These are phyloP conservation scores for button mushroom (Agaricus bisporus) DNA, from an alignment of 768 basidiomycete species.

Conservation along the genomic window DNA sequence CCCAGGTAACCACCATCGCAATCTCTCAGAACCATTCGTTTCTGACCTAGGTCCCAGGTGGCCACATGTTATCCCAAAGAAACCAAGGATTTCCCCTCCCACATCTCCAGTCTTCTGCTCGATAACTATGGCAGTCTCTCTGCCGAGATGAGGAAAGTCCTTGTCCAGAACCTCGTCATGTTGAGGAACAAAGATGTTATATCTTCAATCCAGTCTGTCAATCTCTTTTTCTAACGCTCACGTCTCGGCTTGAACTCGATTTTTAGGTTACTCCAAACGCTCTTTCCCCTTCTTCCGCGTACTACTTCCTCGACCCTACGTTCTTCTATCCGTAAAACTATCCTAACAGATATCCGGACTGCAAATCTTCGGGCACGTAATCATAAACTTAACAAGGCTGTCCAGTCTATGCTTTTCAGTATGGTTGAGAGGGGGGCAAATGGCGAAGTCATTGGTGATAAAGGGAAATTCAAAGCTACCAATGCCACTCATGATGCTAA, in stretches of 20 bases:
- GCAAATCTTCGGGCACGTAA: constrained; percentile 88
- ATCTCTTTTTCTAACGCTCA: not conserved
- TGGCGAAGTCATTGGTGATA: constrained; percentile 74
- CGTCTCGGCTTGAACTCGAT: constrained; percentile 4
- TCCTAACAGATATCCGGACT: constrained; percentile 86
- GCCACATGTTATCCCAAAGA: constrained; percentile 91
- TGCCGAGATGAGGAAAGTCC: constrained; percentile 75
- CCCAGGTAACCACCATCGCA: constrained; percentile 48
- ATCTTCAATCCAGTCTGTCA: constrained; percentile 80
- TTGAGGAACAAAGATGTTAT: constrained; percentile 91
- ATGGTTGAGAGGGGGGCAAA: constrained; percentile 95
- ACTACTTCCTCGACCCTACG: constrained; percentile 84
- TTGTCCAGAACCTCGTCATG: constrained; percentile 91
- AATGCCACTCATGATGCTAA: constrained; percentile 32
- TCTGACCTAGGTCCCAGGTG: constrained; percentile 40
- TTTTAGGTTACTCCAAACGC: constrained; percentile 72
- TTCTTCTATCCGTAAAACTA: constrained; percentile 84
- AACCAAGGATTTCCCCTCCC: constrained; percentile 78
- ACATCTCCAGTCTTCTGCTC: constrained; percentile 72
- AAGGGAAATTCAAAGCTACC: constrained; percentile 58
- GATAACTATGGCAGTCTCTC: constrained; percentile 71
- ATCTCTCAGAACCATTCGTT: not conserved
- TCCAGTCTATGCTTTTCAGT: constrained; percentile 91
- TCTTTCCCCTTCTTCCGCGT: constrained; percentile 95
- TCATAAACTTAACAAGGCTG: constrained; percentile 92